A percentile compares a stretch with the other conserved stretches of the same genome.
Conservation (phyloP, 805 yeast species). For the Pichia ethanolica region DNA sequence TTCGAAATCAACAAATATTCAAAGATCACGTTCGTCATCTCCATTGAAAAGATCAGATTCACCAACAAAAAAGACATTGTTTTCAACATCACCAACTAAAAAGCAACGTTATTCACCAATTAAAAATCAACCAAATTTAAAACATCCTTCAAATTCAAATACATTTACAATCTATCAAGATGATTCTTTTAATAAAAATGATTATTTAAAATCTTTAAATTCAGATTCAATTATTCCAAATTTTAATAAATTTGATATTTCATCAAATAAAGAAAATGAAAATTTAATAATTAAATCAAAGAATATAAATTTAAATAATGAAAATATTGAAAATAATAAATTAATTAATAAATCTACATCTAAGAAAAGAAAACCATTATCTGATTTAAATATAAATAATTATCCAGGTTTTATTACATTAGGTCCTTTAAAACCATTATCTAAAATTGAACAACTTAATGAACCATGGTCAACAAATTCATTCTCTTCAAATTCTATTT, state of each 20-base stretch:
- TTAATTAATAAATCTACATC: too few species aligned
- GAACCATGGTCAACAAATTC: slow-evolving; percentile 10
- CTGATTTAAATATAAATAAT: slow-evolving; percentile 4
- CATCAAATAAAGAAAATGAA: slow-evolving; percentile 6
- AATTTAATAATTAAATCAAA: not conserved
- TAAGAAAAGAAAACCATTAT: not conserved
- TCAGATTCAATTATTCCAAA: not conserved
- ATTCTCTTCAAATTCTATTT: not conserved
- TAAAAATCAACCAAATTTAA: not conserved
- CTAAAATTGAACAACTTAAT: not conserved
- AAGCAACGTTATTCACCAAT: slow-evolving; percentile 3
- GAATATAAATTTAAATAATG: too few species aligned
- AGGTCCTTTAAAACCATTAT: not conserved
- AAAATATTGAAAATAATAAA: not conserved
- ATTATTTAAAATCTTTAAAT: not conserved
- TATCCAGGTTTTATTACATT: slow-evolving; percentile 6
- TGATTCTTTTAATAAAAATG: not conserved
- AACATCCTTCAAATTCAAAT: not conserved
- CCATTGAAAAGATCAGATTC: slow-evolving; percentile 4
- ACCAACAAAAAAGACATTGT: slow-evolving; percentile 5
- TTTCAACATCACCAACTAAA: slow-evolving; percentile 7
- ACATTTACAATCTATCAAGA: slow-evolving; percentile 8
- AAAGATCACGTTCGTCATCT: not conserved
- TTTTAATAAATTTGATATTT: not conserved
- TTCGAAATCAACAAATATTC: slow-evolving; percentile 3